Evolutionary conservation across 345 rosid genomes (phyloP), one percentile per base, ranked within the genome.

Genomic region (Nasturtium officinale): DNA sequence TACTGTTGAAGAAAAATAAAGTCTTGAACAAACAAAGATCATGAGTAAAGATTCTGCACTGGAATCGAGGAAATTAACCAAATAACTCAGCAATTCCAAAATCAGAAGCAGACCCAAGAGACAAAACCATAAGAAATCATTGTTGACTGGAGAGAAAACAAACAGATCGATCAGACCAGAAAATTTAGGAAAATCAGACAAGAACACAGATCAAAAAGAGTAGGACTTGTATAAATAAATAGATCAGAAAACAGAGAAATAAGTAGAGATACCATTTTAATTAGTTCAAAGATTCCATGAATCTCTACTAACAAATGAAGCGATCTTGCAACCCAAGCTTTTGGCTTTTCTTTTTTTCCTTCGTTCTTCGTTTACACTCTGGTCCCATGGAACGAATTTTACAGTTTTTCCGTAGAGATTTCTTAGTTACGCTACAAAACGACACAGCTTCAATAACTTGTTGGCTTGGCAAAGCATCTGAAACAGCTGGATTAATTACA

Each of bases 301-400:
- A 48, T 77, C 72, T 61, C 15, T 52, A 4, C 13, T 2, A 69
- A 25, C 26, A 61, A 60, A 29, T 54, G 71, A 63, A 63, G 29
- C 13, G 72, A 70, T 64, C 72, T 69, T 62, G 43, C 18, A 65
- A 70, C 61, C 37, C 76, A 77, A 70, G 75, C 59, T 63, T 77
- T 70, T 37, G 72, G 56, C 72, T 64, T 64, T 70, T 77, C 30
- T 9, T 16, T 29, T 54, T 62, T 9, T 6, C 11, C 30, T 58
- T 51, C 42, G 33, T 74, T 51, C 75, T 69, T 76, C 75, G 35
- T 62, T 37, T 59, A 30, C 65, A 71, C 76, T 77, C 76, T 63
- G 65, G 32, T 46, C 79, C 69, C 69, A 61, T 75, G 21, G 60
- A 69, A 32, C 67, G 6, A 11, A 63, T 11, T 56, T 77, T 56